Percentiles rank a stretch among this genome's conserved stretches.
Conservation (phyloP, 73 alveolate species). For the Tetrahymena malaccensis region DNA sequence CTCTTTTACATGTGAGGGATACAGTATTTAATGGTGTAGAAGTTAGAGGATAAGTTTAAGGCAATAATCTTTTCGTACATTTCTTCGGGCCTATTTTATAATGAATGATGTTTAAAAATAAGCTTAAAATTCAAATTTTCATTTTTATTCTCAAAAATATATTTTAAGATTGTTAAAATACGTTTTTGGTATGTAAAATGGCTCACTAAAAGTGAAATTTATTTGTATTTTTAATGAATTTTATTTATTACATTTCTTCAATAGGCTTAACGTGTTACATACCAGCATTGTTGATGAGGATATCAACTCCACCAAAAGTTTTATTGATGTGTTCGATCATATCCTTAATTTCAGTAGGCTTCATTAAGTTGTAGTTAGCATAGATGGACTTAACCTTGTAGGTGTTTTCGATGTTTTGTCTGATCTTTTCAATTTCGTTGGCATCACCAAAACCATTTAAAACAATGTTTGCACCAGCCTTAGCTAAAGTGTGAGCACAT, state of each 20-base stretch:
- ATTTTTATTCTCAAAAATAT: neutral
- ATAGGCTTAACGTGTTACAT: constrained; percentile 17
- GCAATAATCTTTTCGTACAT: constrained; percentile 23
- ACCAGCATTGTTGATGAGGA: constrained; percentile 45
- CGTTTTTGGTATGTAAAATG: neutral
- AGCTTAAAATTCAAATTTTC: neutral
- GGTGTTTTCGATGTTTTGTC: constrained; percentile 2
- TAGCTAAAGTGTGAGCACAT: constrained; percentile 17
- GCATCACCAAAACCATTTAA: constrained; percentile 31
- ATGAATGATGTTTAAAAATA: neutral
- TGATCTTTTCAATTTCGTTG: constrained; percentile 1
- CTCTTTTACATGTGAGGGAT: constrained; percentile 16
- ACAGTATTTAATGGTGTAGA: constrained; percentile 23
- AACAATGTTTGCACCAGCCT: constrained; percentile 22
- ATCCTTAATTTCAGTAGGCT: constrained; percentile 7
- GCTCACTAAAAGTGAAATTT: neutral
- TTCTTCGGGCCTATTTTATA: constrained; percentile 3
- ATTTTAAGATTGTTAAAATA: neutral
- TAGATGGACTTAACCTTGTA: constrained; percentile 12
- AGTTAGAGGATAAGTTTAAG: constrained; percentile 27
- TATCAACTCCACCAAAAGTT: constrained; percentile 21
- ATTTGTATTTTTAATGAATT: neutral
- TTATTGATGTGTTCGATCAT: constrained; percentile 6
- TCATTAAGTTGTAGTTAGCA: constrained; percentile 15
- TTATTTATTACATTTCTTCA: neutral